Conservation (phyloP, 805 yeast species). For the Cyberlindnera xylosilytica region DNA sequence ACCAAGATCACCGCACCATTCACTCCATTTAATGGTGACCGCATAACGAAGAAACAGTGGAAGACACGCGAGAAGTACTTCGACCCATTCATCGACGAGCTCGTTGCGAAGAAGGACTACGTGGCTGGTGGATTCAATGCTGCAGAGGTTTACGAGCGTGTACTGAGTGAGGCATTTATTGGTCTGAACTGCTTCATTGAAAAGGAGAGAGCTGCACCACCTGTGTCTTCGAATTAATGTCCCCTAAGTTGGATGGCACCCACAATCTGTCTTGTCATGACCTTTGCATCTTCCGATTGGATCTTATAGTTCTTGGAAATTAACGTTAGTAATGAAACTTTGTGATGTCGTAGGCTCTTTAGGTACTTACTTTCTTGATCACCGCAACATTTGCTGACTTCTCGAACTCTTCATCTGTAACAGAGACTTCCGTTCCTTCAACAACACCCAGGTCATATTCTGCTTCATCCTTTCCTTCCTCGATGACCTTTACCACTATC, state of each 20-base stretch:
- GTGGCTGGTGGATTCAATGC: constrained; percentile 85
- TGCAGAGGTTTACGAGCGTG: constrained; percentile 65
- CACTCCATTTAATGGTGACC: constrained; percentile 93
- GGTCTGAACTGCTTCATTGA: constrained; percentile 83
- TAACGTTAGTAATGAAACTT: background rate
- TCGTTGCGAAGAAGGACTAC: constrained; percentile 57
- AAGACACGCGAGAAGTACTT: constrained; percentile 45
- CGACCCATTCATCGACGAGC: constrained; percentile 60
- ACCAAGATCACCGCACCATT: constrained; percentile 53
- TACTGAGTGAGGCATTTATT: constrained; percentile 83
- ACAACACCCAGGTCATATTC: constrained; percentile 25
- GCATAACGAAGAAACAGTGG: constrained; percentile 54
- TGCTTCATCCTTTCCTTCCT: constrained; percentile 22
- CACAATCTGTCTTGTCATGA: constrained; percentile 40
- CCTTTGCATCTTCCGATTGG: constrained; percentile 10
- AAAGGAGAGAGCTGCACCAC: constrained; percentile 40
- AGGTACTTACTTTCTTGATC: constrained; percentile 27
- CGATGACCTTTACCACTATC: constrained; percentile 47
- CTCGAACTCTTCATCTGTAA: constrained; percentile 32
- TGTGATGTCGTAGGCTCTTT: background rate
- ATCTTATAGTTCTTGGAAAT: constrained; percentile 19
- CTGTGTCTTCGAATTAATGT: constrained; percentile 2
- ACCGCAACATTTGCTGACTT: constrained; percentile 32
- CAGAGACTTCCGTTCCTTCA: constrained; percentile 33
- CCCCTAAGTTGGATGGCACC: constrained; percentile 51